A percentile compares a stretch with the other conserved stretches of the same genome.
Evolutionary conservation across 192 early-diverging fungal genomes (phyloP).

Genomic region (Linderina pennispora): DNA sequence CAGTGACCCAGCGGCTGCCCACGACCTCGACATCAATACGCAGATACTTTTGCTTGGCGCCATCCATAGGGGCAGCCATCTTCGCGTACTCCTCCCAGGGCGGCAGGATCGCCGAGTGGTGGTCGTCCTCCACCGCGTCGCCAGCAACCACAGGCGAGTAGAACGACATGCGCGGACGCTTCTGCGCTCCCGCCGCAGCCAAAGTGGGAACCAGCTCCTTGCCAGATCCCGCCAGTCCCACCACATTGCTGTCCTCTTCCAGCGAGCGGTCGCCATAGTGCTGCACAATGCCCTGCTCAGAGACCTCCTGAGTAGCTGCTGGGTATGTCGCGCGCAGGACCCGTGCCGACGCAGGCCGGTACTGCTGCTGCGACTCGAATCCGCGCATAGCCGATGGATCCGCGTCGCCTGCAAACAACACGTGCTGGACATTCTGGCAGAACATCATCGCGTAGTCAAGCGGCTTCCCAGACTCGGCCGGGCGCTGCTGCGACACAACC

Average conservation of each 20-base stretch:
- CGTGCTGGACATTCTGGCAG: slow-evolving; percentile 42
- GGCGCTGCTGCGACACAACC: slow-evolving; percentile 5
- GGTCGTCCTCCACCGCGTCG: not conserved
- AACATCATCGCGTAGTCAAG: slow-evolving; percentile 42
- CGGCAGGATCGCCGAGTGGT: slow-evolving; percentile 11
- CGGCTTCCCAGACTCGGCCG: not conserved
- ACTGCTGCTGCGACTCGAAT: not conserved
- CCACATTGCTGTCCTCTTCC: not conserved
- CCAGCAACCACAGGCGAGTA: slow-evolving; percentile 33
- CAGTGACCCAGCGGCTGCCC: slow-evolving; percentile 47
- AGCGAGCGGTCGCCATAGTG: not conserved
- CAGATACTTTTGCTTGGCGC: slow-evolving; percentile 49
- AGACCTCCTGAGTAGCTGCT: no score
- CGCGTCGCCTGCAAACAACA: slow-evolving; percentile 25
- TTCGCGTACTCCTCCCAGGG: slow-evolving; percentile 41
- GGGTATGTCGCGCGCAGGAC: slow-evolving; percentile 18
- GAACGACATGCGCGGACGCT: slow-evolving; percentile 33
- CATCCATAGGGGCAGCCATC: not conserved
- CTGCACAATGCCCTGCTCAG: not conserved
- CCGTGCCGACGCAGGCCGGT: slow-evolving; percentile 6
- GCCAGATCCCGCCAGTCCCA: not conserved
- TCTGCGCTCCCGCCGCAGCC: slow-evolving; percentile 2
- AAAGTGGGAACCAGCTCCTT: slow-evolving; percentile 8
- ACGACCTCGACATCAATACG: slow-evolving; percentile 71
- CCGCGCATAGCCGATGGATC: slow-evolving; percentile 1